A percentile compares a stretch with the other conserved stretches of the same genome.
phyloP scores from a whole-genome alignment of 1,284 basidiomycete genomes.

The Leccinum huronense region DNA sequence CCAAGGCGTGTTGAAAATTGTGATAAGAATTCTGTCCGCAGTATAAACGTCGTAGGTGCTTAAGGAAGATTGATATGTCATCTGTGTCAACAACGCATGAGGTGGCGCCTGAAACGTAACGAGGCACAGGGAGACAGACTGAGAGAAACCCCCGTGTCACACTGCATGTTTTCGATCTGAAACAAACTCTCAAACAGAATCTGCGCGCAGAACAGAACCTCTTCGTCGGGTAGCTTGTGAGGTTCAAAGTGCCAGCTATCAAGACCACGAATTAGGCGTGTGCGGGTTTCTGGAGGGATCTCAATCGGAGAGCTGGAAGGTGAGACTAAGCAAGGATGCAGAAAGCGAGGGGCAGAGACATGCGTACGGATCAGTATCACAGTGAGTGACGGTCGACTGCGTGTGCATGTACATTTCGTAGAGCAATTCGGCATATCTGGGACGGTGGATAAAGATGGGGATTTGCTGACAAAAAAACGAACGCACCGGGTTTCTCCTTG shows the following conservation, averaged over 20 bases:
- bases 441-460: slow-evolving; percentile 14
- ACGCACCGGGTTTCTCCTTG: slow-evolving; percentile 59
- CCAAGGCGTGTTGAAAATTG: slow-evolving; percentile 93
- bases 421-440: slow-evolving; percentile 72
- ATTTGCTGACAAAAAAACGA: slow-evolving; percentile 14
- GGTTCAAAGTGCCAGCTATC: slow-evolving; percentile 88
- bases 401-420: slow-evolving; percentile 83
- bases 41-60: slow-evolving; percentile 83
- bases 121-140: slow-evolving; percentile 48
- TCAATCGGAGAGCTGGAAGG: slow-evolving; percentile 35
- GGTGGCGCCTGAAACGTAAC: slow-evolving; percentile 24
- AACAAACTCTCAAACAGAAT: slow-evolving; percentile 76
- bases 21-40: slow-evolving; percentile 90
- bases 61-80: slow-evolving; percentile 72
- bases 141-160: slow-evolving; percentile 61
- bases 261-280: slow-evolving; percentile 61
- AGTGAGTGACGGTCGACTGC: slow-evolving; percentile 64
- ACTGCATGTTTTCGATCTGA: slow-evolving; percentile 71
- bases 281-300: slow-evolving; percentile 41
- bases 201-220: slow-evolving; percentile 77
- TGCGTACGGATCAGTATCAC: slow-evolving; percentile 46
- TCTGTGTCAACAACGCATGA: slow-evolving; percentile 41
- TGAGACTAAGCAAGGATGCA: slow-evolving; percentile 24
- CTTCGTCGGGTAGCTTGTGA: slow-evolving; percentile 73
- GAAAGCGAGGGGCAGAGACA: slow-evolving; percentile 20